These are phyloP conservation scores for Candida pseudofarinosa DNA, from an alignment of 805 yeast genomes.

Conservation along the genomic window DNA sequence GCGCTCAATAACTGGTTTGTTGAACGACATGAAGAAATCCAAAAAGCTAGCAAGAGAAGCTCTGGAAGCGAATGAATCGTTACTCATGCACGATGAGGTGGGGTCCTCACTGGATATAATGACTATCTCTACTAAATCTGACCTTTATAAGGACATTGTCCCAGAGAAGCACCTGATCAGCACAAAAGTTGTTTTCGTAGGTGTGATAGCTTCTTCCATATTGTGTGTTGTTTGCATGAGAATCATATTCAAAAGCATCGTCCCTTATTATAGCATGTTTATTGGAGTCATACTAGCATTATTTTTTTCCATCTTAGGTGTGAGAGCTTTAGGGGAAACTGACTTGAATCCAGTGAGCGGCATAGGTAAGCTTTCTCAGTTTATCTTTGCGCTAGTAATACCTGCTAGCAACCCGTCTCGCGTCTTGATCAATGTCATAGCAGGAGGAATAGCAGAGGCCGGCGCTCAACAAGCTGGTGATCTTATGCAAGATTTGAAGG, in stretches of 20 bases:
- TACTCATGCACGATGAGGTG: constrained; percentile 10
- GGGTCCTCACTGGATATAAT: background rate
- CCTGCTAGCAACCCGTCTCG: constrained; percentile 76
- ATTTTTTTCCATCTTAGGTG: constrained; percentile 78
- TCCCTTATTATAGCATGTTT: constrained; percentile 68
- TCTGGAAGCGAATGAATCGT: constrained; percentile 50
- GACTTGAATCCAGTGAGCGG: constrained; percentile 97
- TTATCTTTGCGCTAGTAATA: constrained; percentile 76
- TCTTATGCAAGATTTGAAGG: constrained; percentile 93
- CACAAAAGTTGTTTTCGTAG: constrained; percentile 46
- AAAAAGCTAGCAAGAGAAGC: constrained; percentile 34
- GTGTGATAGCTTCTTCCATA: constrained; percentile 61
- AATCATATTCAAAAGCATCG: constrained; percentile 61
- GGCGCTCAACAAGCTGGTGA: constrained; percentile 99
- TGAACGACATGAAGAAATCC: constrained; percentile 3
- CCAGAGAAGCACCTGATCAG: constrained; percentile 49
- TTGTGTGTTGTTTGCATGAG: constrained; percentile 65
- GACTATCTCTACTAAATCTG: background rate
- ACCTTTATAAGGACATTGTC: constrained; percentile 15
- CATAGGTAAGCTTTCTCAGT: constrained; percentile 89
- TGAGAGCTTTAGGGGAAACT: constrained; percentile 93
- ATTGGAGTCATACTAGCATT: constrained; percentile 73
- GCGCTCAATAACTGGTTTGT: constrained; percentile 30
- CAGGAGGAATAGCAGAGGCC: constrained; percentile 97
- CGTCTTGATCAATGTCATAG: constrained; percentile 78